phyloP scores from a whole-genome alignment of 2,329 filamentous ascomycete genomes.

The Gliomastix tumulicola region DNA sequence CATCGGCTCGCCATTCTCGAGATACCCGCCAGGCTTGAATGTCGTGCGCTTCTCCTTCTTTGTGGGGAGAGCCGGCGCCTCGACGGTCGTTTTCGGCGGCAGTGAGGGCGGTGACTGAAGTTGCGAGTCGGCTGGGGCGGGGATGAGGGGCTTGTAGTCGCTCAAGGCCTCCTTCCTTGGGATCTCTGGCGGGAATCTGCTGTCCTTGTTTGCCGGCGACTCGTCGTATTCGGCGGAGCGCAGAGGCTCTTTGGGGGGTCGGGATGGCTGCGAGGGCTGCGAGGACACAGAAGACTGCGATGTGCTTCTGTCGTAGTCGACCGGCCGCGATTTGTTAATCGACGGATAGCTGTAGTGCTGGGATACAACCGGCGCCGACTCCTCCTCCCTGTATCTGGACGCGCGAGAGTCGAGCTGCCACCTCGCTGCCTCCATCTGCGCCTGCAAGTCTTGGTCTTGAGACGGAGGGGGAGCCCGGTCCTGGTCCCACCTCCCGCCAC shows the following conservation, averaged over 20 bases:
- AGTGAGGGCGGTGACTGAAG: slow-evolving; percentile 10
- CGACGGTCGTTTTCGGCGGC: slow-evolving; percentile 18
- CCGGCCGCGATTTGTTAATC: slow-evolving; percentile 42
- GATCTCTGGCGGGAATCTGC: slow-evolving; percentile 11
- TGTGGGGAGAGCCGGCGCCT: slow-evolving; percentile 23
- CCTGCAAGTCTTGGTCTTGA: slow-evolving; percentile 34
- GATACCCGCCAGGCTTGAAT: slow-evolving; percentile 67
- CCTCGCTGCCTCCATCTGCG: slow-evolving; percentile 47
- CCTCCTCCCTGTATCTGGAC: too few species aligned
- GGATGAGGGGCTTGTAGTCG: slow-evolving; percentile 9
- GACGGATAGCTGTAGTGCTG: slow-evolving; percentile 48
- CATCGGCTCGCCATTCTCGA: slow-evolving; percentile 82
- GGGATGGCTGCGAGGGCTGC: slow-evolving; percentile 18
- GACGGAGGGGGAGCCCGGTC: slow-evolving; percentile 8
- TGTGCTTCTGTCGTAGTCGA: slow-evolving; percentile 30
- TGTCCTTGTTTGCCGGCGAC: slow-evolving; percentile 7
- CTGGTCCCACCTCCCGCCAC: slow-evolving; percentile 34
- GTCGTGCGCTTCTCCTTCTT: slow-evolving; percentile 61
- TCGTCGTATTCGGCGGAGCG: slow-evolving; percentile 6
- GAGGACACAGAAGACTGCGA: slow-evolving; percentile 7
- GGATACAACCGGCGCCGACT: slow-evolving; percentile 11
- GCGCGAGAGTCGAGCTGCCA: slow-evolving; percentile 32
- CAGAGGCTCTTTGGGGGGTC: slow-evolving; percentile 21
- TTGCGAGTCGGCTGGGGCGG: background rate
- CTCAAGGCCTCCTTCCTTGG: slow-evolving; percentile 19